Conservation (phyloP, 139 green algal species). For the Parachlorella kessleri region DNA sequence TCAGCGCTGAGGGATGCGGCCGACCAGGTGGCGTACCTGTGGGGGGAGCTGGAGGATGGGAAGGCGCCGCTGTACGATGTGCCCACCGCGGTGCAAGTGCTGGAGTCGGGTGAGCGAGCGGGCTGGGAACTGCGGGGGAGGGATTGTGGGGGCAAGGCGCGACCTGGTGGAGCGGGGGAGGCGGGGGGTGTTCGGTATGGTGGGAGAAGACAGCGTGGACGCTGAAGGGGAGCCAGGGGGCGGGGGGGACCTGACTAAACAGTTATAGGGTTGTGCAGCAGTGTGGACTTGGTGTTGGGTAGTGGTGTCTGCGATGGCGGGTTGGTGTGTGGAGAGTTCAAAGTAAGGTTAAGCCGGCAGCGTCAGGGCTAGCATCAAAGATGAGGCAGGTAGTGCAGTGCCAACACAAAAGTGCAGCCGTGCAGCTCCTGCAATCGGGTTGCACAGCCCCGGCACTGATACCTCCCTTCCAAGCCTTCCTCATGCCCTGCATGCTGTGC, state of each 20-base stretch:
- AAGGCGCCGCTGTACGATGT: slow-evolving; percentile 56
- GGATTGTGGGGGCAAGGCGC: no score
- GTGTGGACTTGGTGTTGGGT: no score
- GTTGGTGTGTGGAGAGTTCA: no score
- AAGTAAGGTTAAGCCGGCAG: no score
- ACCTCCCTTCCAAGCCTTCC: background rate
- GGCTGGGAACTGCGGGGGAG: no score
- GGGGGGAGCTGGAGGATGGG: slow-evolving; percentile 40
- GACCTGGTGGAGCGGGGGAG: background rate
- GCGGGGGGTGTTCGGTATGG: background rate
- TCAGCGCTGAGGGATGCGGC: slow-evolving; percentile 30
- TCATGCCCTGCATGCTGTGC: background rate
- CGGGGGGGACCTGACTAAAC: no score
- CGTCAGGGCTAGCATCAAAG: no score
- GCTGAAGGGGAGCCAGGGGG: no score
- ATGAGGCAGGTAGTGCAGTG: no score
- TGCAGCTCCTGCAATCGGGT: background rate
- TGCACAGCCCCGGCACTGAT: background rate
- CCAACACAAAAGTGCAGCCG: no score
- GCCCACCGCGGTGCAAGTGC: slow-evolving; percentile 50
- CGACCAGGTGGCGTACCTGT: slow-evolving; percentile 52
- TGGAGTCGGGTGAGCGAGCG: slow-evolving; percentile 29
- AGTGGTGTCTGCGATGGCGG: no score
- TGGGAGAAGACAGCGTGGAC: background rate
- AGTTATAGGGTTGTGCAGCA: no score